Evolutionary conservation across 139 green algal genomes (phyloP).

Genomic region (Chlamydomonas sp.): DNA sequence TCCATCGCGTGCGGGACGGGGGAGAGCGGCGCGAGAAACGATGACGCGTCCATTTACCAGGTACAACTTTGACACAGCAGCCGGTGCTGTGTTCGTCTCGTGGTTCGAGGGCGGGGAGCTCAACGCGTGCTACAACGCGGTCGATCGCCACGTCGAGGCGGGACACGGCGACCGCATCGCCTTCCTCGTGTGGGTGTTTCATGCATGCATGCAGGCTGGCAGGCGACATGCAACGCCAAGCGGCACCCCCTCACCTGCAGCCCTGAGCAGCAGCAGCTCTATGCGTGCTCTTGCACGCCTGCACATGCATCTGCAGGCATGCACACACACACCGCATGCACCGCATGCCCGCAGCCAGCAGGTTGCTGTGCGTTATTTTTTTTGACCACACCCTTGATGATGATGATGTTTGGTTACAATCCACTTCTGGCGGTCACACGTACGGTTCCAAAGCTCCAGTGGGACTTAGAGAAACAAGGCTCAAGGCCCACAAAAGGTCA

Average conservation of each 20-base stretch:
- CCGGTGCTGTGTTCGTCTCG: constrained; percentile 43
- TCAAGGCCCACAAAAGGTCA: no score
- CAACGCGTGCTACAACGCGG: constrained; percentile 64
- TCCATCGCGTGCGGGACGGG: no score
- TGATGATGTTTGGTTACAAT: no score
- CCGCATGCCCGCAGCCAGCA: background rate
- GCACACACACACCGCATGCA: background rate
- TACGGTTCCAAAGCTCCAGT: no score
- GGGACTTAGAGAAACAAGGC: no score
- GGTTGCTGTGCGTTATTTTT: no score
- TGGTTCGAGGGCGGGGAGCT: constrained; percentile 60
- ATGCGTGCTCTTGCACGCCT: background rate
- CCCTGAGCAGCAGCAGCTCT: background rate
- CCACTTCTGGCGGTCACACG: no score
- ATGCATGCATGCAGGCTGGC: no score
- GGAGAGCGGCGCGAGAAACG: no score
- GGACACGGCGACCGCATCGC: constrained; percentile 44
- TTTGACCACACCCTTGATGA: no score
- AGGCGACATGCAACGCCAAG: background rate
- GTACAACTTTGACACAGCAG: constrained; percentile 53
- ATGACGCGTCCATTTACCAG: no score
- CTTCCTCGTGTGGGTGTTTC: constrained; percentile 40
- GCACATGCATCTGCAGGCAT: background rate
- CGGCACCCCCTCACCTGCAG: background rate
- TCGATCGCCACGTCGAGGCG: constrained; percentile 51